Base-by-base conservation (phyloP, 768 basidiomycete species). In the Naganishia friedmannii region DNA sequence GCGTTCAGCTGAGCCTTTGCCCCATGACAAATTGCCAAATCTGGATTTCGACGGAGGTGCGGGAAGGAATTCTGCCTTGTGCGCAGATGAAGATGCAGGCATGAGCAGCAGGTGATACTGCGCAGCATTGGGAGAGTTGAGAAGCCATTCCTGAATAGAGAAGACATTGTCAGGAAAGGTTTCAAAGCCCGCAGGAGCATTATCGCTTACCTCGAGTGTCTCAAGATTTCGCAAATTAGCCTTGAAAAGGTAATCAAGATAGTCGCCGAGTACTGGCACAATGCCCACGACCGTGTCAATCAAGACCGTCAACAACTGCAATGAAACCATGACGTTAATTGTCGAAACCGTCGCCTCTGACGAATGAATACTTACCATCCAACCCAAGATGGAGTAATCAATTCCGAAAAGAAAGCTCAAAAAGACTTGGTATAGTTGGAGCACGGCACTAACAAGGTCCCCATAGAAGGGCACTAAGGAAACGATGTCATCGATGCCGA, bases 241-340 rank as follows among this genome's bases (percentile, higher is more conserved):
- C 67, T 81, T 81, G 75, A 78, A 81, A 6, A 78, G 75, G 68
- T 79, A 79, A 71, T 81, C 80, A 42, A 81, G 68, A 72, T 78
- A 75, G 58, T 81, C 80, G 7, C 80, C 80, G 29, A 81, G 66
- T 37, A 81, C 55, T 0, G 80, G 80, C 2, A 81, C 73, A n/a
- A 81, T 57, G 21, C 79, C 80, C 0, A 78, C 77, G 23, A 81
- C 57, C 21, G 76, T 73, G 66, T 80, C 78, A 28, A 75, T 46
- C n/a, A 79, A 10, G 29, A 81, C 75, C 54, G 78, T 77, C 57
- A 78, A 71, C 31, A 78, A 13, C 77, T 78, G 58, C 2, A 5
- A 5, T 31, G 13, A 17, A 13, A 42, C 3, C 10, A 68, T 23
- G 19, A 21, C 21, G 19, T 48, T 45, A 45, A 5, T 51, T 48